Evolutionary conservation across 345 rosid genomes (phyloP), one percentile per base, ranked within the genome.

Genomic region (Eucalyptus polybractea): DNA sequence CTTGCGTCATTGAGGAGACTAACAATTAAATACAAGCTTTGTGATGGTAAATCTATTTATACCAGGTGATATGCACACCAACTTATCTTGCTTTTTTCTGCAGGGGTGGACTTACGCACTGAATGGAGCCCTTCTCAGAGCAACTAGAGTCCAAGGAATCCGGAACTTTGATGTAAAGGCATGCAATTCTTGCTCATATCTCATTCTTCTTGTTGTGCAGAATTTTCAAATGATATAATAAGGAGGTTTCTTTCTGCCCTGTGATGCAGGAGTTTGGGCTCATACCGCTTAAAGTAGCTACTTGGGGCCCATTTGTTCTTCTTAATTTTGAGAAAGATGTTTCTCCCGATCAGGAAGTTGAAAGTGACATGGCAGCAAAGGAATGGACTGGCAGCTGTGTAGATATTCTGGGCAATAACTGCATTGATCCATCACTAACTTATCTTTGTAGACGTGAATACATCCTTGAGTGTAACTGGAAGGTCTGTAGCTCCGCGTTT

Each of bases 261-360:
- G 88, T 92, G 91, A 89, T 81, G 40, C 91, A 97, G 99, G 99
- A 96, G 45, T 95, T 94, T 93, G 98, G 98, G 90, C 99, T 97
- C 54, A 80, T 92, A 90, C 96, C 96, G 13, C 89, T 97, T 16
- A 90, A 92, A 88, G 97, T 95, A 7, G 96, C 98, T 85, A 89
- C 93, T 44, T 96, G 99, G 98, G 98, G 99, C 53, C 99, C 99
- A 49, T 97, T 96, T 93, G 92, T 96, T 91, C 97, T 97, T 89
- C 95, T 96, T 88, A 97, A 95, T 88, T 86, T 96, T 67, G 94
- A 91, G 21, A 90, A 91, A 72, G 89, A 91, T 88, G 87, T 24
- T 89, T 88, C 86, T 16, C 87, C 65, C 17, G 54, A 89, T 13
- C 91, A 56, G 44, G 94, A 92, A 87, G 91, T 86, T 91, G 92